Conservation (phyloP, 176 grass and related monocot genomes). For the Chloris gayana region DNA sequence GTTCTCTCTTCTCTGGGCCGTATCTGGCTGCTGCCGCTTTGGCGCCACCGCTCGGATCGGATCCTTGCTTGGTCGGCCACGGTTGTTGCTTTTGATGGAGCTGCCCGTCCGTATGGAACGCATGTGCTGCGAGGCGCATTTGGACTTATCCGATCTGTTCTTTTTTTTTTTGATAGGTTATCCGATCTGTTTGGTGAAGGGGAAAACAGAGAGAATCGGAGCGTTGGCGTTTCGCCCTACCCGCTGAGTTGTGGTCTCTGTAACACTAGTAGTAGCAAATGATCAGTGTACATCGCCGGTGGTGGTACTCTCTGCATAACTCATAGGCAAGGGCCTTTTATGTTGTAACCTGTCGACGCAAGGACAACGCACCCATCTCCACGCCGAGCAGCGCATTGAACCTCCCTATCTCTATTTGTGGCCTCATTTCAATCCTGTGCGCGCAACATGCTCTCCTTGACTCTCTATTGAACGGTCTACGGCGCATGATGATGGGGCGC, state of each 20-base stretch:
- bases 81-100: slow-evolving; percentile 42
- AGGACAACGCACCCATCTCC: background rate
- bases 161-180: too few species aligned
- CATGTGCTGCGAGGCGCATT: slow-evolving; percentile 20
- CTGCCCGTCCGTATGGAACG: background rate
- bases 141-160: background rate
- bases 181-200: too few species aligned
- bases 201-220: too few species aligned
- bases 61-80: slow-evolving; percentile 29
- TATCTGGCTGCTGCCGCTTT: slow-evolving; percentile 44
- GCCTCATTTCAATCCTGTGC: slow-evolving; percentile 23
- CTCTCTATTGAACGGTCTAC: slow-evolving; percentile 17
- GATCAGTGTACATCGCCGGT: too few species aligned
- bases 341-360: background rate
- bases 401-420: background rate
- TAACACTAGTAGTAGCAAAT: too few species aligned
- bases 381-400: slow-evolving; percentile 10
- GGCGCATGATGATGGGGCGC: background rate
- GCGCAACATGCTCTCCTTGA: slow-evolving; percentile 39
- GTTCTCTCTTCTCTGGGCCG: slow-evolving; percentile 71
- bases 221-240: too few species aligned
- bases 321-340: too few species aligned
- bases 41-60: slow-evolving; percentile 11
- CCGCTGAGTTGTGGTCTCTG: too few species aligned
- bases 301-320: too few species aligned